phyloP scores from a whole-genome alignment of 2,329 filamentous ascomycete genomes.

The Fusarium veterinarium region DNA sequence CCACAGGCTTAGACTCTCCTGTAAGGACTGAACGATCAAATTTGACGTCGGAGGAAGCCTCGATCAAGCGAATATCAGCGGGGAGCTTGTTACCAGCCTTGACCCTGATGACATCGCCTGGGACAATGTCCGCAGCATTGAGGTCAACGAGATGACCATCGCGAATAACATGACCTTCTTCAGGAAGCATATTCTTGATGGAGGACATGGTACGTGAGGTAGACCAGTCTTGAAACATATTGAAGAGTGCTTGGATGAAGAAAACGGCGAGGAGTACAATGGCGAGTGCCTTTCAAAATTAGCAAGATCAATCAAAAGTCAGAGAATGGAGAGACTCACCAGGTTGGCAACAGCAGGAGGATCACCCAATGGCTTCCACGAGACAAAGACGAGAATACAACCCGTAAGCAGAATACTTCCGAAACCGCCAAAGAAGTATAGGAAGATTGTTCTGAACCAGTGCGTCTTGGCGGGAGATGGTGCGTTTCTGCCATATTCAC shows the following conservation, averaged over 20 bases:
- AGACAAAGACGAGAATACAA: neutral
- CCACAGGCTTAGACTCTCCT: slow-evolving; percentile 7
- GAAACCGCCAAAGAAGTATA: slow-evolving; percentile 15
- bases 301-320: neutral
- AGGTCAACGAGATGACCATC: neutral
- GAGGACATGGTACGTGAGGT: slow-evolving; percentile 16
- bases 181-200: slow-evolving; percentile 4
- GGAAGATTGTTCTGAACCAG: slow-evolving; percentile 13
- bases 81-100: slow-evolving; percentile 11
- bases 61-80: neutral
- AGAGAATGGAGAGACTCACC: neutral
- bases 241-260: slow-evolving; percentile 9
- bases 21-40: slow-evolving; percentile 3
- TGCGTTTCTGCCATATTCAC: slow-evolving; percentile 9
- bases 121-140: neutral
- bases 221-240: slow-evolving; percentile 23
- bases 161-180: slow-evolving; percentile 4
- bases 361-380: slow-evolving; percentile 13
- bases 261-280: neutral
- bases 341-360: slow-evolving; percentile 7
- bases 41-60: slow-evolving; percentile 7
- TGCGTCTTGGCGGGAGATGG: slow-evolving; percentile 3
- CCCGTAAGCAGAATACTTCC: neutral
- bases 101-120: neutral
- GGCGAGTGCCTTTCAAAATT: neutral